Evolutionary conservation across 2,329 filamentous ascomycete species (phyloP).

Genomic region (Coleophoma crateriformis): DNA sequence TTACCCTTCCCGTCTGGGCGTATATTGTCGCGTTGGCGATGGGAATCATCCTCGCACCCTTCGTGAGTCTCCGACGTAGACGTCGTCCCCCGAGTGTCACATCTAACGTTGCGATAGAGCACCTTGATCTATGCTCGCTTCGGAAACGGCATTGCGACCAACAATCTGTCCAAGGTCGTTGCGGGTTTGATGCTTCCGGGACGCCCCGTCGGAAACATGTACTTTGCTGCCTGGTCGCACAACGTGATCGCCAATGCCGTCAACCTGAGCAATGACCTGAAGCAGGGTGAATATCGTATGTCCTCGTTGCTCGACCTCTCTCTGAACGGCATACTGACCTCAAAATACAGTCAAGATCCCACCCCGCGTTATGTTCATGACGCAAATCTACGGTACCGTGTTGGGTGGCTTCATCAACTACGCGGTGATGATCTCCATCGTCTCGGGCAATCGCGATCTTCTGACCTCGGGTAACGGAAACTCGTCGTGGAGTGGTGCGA

Average conservation of each 20-base stretch:
- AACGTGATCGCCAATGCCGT: conserved; percentile 46
- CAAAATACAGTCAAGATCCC: conserved; percentile 39
- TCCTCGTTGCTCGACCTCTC: neutral
- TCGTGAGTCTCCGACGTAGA: conserved; percentile 28
- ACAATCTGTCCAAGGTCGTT: conserved; percentile 49
- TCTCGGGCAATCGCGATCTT: conserved; percentile 35
- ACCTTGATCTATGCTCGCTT: conserved; percentile 44
- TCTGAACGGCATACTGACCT: conserved; percentile 13
- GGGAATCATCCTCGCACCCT: conserved; percentile 39
- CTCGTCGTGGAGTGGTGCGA: conserved; percentile 42
- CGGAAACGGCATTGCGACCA: conserved; percentile 52
- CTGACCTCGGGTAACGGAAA: conserved; percentile 34
- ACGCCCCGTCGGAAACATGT: conserved; percentile 35
- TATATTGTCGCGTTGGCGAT: conserved; percentile 33
- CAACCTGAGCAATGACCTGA: conserved; percentile 45
- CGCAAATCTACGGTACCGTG: conserved; percentile 36
- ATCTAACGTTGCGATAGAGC: conserved; percentile 29
- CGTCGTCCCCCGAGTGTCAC: too few species aligned
- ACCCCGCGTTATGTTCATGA: conserved; percentile 36
- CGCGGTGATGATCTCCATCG: conserved; percentile 38
- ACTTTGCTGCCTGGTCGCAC: conserved; percentile 51
- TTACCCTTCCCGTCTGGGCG: conserved; percentile 35
- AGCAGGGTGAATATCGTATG: conserved; percentile 53
- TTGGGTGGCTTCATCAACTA: conserved; percentile 40
- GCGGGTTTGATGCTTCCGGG: conserved; percentile 40